Conservation (phyloP, 345 rosid genomes). For the Cardamine occulta region DNA sequence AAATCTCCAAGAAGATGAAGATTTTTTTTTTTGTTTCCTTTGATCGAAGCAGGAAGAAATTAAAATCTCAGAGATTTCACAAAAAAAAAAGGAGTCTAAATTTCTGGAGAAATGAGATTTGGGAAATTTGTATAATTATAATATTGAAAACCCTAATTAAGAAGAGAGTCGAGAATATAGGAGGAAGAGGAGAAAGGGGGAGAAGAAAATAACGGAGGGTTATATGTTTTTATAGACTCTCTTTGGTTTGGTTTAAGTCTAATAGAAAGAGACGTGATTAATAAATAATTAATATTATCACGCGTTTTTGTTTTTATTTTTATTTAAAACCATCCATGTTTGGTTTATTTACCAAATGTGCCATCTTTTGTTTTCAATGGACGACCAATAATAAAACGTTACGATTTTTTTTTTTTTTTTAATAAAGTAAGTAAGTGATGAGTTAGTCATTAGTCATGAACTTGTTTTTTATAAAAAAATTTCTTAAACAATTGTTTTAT, state of each 20-base stretch:
- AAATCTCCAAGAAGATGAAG: slow-evolving; percentile 6
- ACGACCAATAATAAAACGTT: slow-evolving; percentile 7
- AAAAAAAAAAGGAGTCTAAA: neutral
- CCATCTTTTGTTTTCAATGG: neutral
- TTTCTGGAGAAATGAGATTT: neutral
- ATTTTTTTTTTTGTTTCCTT: slow-evolving; percentile 11
- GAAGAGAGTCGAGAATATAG: slow-evolving; percentile 24
- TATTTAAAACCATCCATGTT: slow-evolving; percentile 23
- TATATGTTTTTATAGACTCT: slow-evolving; percentile 34
- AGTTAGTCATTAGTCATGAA: slow-evolving; percentile 13
- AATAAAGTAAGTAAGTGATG: neutral
- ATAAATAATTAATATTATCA: neutral
- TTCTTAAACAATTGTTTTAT: neutral
- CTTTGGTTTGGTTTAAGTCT: neutral
- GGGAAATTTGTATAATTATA: neutral
- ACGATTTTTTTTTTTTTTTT: neutral
- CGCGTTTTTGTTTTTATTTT: neutral
- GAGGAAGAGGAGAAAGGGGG: slow-evolving; percentile 25
- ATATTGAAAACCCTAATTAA: slow-evolving; percentile 13
- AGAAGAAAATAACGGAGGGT: slow-evolving; percentile 4
- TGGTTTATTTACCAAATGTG: slow-evolving; percentile 5
- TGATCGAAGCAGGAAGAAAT: neutral
- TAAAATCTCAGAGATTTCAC: neutral
- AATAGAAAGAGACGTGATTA: slow-evolving; percentile 10
- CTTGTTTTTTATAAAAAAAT: neutral